These are phyloP conservation scores for Blastobotrys proliferans DNA, from an alignment of 1,139 yeast genomes.

Conservation along the genomic window DNA sequence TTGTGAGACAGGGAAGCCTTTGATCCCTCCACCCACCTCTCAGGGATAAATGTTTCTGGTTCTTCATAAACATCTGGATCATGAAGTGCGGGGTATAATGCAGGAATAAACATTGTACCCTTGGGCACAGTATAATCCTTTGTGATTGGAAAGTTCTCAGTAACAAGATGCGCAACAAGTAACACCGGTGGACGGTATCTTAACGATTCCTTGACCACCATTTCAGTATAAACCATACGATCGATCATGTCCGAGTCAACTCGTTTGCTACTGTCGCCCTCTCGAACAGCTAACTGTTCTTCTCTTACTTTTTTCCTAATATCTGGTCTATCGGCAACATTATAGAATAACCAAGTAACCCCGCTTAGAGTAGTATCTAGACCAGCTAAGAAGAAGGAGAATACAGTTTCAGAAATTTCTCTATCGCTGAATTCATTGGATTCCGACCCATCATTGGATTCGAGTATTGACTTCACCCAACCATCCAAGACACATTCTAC, in stretches of 20 bases:
- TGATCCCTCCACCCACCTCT: constrained; percentile 79
- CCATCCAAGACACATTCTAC: constrained; percentile 92
- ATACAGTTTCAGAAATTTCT: constrained; percentile 93
- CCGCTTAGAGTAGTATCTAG: constrained; percentile 98
- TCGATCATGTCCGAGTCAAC: constrained; percentile 72
- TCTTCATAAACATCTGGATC: constrained; percentile 94
- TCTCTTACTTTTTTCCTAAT: constrained; percentile 77
- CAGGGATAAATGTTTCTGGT: constrained; percentile 93
- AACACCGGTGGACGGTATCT: constrained; percentile 96
- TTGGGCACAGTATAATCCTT: constrained; percentile 87
- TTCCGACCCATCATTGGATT: constrained; percentile 54
- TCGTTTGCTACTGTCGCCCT: constrained; percentile 61
- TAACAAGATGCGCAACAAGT: constrained; percentile 96
- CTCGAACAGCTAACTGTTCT: constrained; percentile 83
- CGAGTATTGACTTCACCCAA: constrained; percentile 84
- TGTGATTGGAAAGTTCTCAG: constrained; percentile 78
- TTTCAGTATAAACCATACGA: constrained; percentile 78
- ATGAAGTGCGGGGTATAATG: constrained; percentile 90
- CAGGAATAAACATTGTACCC: constrained; percentile 95
- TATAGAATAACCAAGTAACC: constrained; percentile 97
- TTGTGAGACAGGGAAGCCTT: constrained; percentile 60
- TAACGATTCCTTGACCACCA: constrained; percentile 87
- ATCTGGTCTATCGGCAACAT: constrained; percentile 93
- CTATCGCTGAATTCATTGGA: constrained; percentile 67
- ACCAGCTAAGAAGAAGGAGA: constrained; percentile 93